Base-by-base conservation (phyloP, 2,329 filamentous ascomycete species). In the Nigrograna mackinnonii region DNA sequence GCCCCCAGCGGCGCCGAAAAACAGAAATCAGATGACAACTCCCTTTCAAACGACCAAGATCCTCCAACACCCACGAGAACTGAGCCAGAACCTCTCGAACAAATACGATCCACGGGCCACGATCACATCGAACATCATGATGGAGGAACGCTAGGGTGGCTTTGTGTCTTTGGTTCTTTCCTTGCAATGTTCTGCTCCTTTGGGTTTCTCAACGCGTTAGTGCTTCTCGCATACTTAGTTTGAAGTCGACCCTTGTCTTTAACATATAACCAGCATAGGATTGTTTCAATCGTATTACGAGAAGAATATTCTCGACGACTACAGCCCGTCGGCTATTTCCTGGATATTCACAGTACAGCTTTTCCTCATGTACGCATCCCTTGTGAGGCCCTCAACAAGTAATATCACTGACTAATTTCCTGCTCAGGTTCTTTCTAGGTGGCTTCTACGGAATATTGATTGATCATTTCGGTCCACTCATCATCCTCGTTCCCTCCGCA, bases 361-460 rank as follows among this genome's bases (percentile, higher is more conserved):
- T 1, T 70, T 66, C 39, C 61, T 72, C 49, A 68, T 83, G 68
- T 76, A 76, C 54, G 69, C 57, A 5, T 24, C 74, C n/a, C n/a
- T n/a, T n/a, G n/a, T n/a, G n/a, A n/a, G n/a, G n/a, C n/a, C n/a
- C n/a, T n/a, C n/a, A n/a, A n/a, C n/a, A n/a, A n/a, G n/a, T n/a
- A n/a, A n/a, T n/a, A n/a, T n/a, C n/a, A n/a, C n/a, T n/a, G n/a
- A n/a, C n/a, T n/a, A n/a, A n/a, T n/a, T n/a, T n/a, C n/a, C n/a
- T n/a, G n/a, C n/a, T n/a, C n/a, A n/a, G n/a, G n/a, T n/a, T n/a
- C n/a, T n/a, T n/a, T n/a, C n/a, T n/a, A 49, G 81, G 82, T 0
- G 79, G 80, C 0, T 47, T 86, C 11, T 74, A 82, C 19, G 84
- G 84, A 2, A 78, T 76, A 18, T 24, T 84, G 0, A 84, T 78